Base-by-base conservation (phyloP, 148 eudicot genomes). In the Nepenthes gracilis region DNA sequence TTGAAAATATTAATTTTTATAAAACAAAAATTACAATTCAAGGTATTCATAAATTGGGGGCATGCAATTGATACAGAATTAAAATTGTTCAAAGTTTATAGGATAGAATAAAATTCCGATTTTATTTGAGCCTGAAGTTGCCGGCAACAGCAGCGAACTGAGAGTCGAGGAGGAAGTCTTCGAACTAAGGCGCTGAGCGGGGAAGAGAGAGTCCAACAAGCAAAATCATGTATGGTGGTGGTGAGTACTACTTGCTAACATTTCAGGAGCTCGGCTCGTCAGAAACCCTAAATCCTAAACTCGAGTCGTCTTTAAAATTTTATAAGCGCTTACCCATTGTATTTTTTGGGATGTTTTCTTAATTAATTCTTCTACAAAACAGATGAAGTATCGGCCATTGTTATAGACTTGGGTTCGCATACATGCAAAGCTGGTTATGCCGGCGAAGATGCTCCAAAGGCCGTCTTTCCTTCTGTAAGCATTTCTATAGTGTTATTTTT, bases 381-480 rank as follows among this genome's bases (percentile, higher is more conserved):
- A 93, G 99, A 93, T 81, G 96, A 93, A 78, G 99, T 93, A 10
- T 88, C 96, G 12, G 96, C 99, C 2, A 81, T 93, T 55, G 99
- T 93, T 55, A 51, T 93, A 38, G 96, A 93, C 77, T 66, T 93
- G 74, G 99, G 99, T 23, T 88, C 95, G 47, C 89, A 86, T 61
- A 82, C 99, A 14, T 88, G 96, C 77, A 93, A 93, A 77, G 96
- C 89, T n/a, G 99, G 99, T 33, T 88, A 88, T 55, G 96, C 99
- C 9, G 96, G 99, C 32, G 99, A 93, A 79, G 99, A 93, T 82
- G 92, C 92, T 68, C 99, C 99, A 33, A 93, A 93, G 69, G 96
- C 99, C 11, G 96, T 93, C 38, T 93, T 93, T 56, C 95, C 96
- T 14, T 93, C 96, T 51, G 99, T 93, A 77, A 68, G 78, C 57